phyloP scores from a whole-genome alignment of 2,329 filamentous ascomycete genomes.

The Pestalotiopsis sp. region DNA sequence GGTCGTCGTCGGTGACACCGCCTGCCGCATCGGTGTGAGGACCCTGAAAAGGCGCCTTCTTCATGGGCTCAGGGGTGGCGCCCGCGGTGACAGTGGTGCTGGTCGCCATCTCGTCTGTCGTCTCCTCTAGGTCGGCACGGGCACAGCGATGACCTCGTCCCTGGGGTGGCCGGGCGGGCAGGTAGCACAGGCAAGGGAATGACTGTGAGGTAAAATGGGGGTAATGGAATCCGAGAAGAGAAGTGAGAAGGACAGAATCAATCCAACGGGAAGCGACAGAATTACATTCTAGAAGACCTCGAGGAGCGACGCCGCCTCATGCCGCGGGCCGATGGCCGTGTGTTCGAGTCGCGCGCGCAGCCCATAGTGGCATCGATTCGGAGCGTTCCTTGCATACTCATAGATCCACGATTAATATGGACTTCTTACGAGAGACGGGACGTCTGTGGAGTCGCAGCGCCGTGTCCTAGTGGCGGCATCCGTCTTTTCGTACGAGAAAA shows the following conservation, averaged over 20 bases:
- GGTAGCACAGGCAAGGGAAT: neutral
- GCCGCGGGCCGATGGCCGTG: neutral
- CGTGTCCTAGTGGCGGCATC: neutral
- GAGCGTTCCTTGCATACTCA: slow-evolving; percentile 3
- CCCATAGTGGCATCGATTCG: neutral
- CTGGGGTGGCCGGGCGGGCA: neutral
- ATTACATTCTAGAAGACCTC: slow-evolving; percentile 7
- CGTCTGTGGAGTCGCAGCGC: neutral
- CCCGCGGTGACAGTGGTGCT: neutral
- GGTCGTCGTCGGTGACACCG: neutral
- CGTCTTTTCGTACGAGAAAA: slow-evolving; percentile 1
- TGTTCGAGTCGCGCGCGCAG: neutral
- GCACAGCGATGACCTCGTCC: neutral
- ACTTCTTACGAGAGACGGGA: neutral
- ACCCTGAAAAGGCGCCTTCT: neutral
- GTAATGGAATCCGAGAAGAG: slow-evolving; percentile 7
- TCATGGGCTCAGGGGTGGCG: neutral
- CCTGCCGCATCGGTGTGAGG: slow-evolving; percentile 4
- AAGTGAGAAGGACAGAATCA: neutral
- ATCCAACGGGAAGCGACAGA: neutral
- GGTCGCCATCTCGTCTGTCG: neutral
- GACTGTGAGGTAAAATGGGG: slow-evolving; percentile 4
- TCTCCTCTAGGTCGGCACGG: neutral
- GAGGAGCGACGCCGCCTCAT: neutral
- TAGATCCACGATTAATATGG: neutral